A percentile compares a stretch with the other conserved stretches of the same genome.
Evolutionary conservation across 805 yeast genomes (phyloP).

Genomic region (Candida palmyrensis): DNA sequence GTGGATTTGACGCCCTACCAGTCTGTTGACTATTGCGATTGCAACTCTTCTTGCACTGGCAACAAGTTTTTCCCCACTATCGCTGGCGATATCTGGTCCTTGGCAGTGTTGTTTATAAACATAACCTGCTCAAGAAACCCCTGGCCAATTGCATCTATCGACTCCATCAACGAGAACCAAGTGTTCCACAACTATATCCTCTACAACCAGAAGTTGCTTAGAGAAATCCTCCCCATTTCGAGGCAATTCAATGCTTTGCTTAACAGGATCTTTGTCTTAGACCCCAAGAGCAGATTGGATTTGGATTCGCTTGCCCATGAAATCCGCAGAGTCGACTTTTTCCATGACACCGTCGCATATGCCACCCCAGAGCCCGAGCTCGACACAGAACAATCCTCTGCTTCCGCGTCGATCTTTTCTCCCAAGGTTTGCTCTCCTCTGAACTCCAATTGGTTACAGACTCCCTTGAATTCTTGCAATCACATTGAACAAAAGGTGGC

Average conservation of each 20-base stretch:
- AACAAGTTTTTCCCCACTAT: conserved; percentile 54
- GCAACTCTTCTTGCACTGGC: conserved; percentile 14
- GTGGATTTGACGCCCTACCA: conserved; percentile 26
- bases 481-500: no score
- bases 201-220: conserved; percentile 46
- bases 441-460: background rate
- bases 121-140: conserved; percentile 82
- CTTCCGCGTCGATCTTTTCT: background rate
- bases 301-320: conserved; percentile 36
- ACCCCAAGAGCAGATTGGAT: conserved; percentile 45
- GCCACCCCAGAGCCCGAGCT: background rate
- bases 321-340: conserved; percentile 29
- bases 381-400: background rate
- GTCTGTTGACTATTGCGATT: conserved; percentile 10
- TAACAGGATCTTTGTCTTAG: conserved; percentile 35
- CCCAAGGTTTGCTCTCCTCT: background rate
- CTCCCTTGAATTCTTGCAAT: background rate
- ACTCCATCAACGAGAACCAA: conserved; percentile 40
- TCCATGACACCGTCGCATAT: conserved; percentile 19
- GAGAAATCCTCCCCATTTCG: conserved; percentile 70
- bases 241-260: conserved; percentile 53
- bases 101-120: conserved; percentile 77
- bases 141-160: conserved; percentile 74
- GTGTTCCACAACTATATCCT: conserved; percentile 61
- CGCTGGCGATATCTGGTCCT: conserved; percentile 78